A percentile compares a stretch with the other conserved stretches of the same genome.
These are phyloP conservation scores for Beauveria pseudobassiana DNA, from an alignment of 2,329 filamentous ascomycete species.

Conservation along the genomic window DNA sequence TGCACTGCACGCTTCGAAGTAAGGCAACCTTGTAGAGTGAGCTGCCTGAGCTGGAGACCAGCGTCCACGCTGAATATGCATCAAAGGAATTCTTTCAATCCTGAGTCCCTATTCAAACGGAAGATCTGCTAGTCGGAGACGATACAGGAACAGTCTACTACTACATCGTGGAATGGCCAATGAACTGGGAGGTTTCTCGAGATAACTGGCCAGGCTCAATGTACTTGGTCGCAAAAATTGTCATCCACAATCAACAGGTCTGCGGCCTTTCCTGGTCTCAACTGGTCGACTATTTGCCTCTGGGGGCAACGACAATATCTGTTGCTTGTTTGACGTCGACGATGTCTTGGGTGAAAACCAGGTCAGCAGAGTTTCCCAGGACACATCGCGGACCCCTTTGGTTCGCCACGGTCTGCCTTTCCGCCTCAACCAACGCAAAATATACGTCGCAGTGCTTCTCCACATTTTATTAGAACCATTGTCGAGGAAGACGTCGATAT, in stretches of 20 bases:
- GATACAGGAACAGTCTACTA: slow-evolving; percentile 78
- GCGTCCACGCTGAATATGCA: slow-evolving; percentile 41
- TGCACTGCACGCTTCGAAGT: slow-evolving; percentile 63
- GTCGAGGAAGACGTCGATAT: slow-evolving; percentile 17
- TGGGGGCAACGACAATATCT: slow-evolving; percentile 87
- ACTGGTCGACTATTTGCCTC: slow-evolving; percentile 74
- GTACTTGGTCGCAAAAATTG: slow-evolving; percentile 68
- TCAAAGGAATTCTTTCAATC: slow-evolving; percentile 41
- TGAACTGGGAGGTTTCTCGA: slow-evolving; percentile 51
- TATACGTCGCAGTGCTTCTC: background rate
- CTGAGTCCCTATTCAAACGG: slow-evolving; percentile 52
- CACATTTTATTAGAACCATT: background rate
- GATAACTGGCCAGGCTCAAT: slow-evolving; percentile 72
- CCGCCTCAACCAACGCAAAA: background rate
- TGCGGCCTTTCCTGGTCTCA: slow-evolving; percentile 86
- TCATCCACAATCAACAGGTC: slow-evolving; percentile 78
- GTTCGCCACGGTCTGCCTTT: slow-evolving; percentile 7
- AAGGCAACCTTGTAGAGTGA: slow-evolving; percentile 62
- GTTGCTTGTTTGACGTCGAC: slow-evolving; percentile 68
- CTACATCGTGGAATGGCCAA: slow-evolving; percentile 82
- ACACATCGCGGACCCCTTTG: background rate
- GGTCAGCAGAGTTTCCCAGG: background rate
- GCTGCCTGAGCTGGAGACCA: slow-evolving; percentile 77
- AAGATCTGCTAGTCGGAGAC: slow-evolving; percentile 83
- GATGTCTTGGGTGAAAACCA: slow-evolving; percentile 38